Base-by-base conservation (phyloP, 2,329 filamentous ascomycete species). In the Sporothrix variecibatus region DNA sequence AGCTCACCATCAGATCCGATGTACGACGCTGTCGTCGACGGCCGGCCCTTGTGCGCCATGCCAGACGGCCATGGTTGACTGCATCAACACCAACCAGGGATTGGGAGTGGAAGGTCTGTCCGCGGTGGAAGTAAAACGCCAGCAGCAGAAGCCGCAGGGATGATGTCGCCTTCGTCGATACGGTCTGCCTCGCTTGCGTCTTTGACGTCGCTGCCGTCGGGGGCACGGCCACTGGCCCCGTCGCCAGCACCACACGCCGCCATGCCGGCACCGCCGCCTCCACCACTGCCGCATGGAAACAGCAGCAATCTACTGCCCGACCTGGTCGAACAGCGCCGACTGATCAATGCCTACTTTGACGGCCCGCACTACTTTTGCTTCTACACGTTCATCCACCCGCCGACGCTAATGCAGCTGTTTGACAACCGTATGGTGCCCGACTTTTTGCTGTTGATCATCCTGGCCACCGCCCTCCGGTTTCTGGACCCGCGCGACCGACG, bases 301-400 rank as follows among this genome's bases (percentile, higher is more conserved):
- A 40, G 31, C 58, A 43, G 2, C 65, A 20, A 11, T 5, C 17
- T 34, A 1, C 26, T 73, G 38, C 72, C 72, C 11, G 38, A 51
- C 34, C 9, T 28, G 9, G 72, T 31, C 6, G 72, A 69, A 40
- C 62, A 69, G 51, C 46, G 72, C 12, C 72, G 72, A 2, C 38
- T 73, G 4, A 31, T 73, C 49, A 38, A 62, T 8, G 72, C 51
- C 51, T 73, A 73, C 38, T 69, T 73, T 46, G 72, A 69, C 26
- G 72, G 72, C 9, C 49, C 72, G 2, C 72, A 73, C 64, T 73
- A 73, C 60, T 73, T 73, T 38, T 73, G 72, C 17, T 70, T 73
- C 51, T 73, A 73, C 38, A 69, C 72, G 3, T 70, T 73, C 8
- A 70, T 73, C 51, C 72, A 70, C 38, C 62, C 72, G 15, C 72